Evolutionary conservation across 495 filamentous ascomycete genomes (phyloP), one percentile per base, ranked within the genome.

Genomic region (Trichoderma orchidacearum): DNA sequence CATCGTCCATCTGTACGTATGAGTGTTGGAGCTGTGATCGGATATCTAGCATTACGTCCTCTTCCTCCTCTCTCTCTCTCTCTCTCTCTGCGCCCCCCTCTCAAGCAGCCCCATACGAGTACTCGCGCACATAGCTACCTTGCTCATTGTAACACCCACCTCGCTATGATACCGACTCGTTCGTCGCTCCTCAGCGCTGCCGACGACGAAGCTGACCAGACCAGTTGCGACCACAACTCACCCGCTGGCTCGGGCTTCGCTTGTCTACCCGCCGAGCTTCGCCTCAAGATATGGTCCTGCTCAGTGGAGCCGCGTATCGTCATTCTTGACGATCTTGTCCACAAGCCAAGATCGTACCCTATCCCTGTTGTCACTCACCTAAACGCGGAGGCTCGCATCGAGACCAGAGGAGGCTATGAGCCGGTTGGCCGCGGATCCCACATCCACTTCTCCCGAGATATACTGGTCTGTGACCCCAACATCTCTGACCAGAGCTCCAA

Each of bases 301-400:
- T 31, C 53, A 15, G 32, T 55, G 23, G 53, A 55, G 31, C 53
- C 53, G 17, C 53, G 53, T 3, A 34, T 55, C 30, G 30, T 55
- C 32, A 31, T 55, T 15, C 31, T 55, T 4, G 32, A 55, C 53
- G 53, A 55, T 36, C 53, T 55, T 34, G 31, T 55, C 31, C 30
- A 55, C n/a, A 36, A 35, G 23, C 30, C 23, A 27, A 35, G 28
- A 5, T 23, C 53, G 23, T 36, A 55, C 30, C 53, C 31, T 3
- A 31, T 55, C 30, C 53, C 53, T 27, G 31, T 36, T n/a, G 32
- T 55, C 17, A 55, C 53, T 34, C 53, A 30, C 23, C 17, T 55
- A 15, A 55, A 55, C 32, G 30, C 30, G 3, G 53, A 55, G 23
- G 30, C 53, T 31, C 53, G 53, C 5, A 55, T 31, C n/a, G 53